phyloP scores from a whole-genome alignment of 1,284 basidiomycete species.

The Rugiboletus extremiorientalis region DNA sequence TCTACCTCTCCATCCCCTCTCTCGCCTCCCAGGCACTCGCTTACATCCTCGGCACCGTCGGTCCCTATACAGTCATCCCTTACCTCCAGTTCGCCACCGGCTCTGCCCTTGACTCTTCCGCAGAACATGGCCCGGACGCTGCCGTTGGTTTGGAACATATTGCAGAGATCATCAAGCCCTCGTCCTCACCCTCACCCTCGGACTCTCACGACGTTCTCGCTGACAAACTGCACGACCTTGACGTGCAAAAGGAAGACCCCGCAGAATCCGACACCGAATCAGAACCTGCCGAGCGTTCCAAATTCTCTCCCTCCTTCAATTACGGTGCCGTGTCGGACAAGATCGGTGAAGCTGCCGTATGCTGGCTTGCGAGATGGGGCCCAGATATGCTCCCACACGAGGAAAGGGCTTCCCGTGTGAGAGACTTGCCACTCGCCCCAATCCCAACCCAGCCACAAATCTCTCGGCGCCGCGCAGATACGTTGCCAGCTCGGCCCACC shows the following conservation, averaged over 20 bases:
- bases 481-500: conserved; percentile 26
- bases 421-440: conserved; percentile 17
- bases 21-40: conserved; percentile 75
- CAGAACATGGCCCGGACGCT: conserved; percentile 51
- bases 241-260: conserved; percentile 39
- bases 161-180: conserved; percentile 45
- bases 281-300: conserved; percentile 14
- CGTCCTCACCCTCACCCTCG: conserved; percentile 3
- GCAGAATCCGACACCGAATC: conserved; percentile 34
- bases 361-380: conserved; percentile 89
- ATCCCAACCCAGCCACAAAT: conserved; percentile 6
- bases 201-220: conserved; percentile 25
- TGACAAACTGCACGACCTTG: conserved; percentile 31
- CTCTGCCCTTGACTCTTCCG: conserved; percentile 56
- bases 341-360: conserved; percentile 86
- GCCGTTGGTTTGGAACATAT: conserved; percentile 72
- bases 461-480: conserved; percentile 31
- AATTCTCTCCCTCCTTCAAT: conserved; percentile 46
- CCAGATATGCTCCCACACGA: conserved; percentile 75
- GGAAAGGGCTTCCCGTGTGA: conserved; percentile 36
- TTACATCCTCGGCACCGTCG: conserved; percentile 72
- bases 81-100: conserved; percentile 89
- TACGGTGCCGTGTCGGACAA: conserved; percentile 87
- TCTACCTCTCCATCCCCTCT: conserved; percentile 83
- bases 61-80: conserved; percentile 73